Evolutionary conservation across 768 basidiomycete genomes (phyloP), one percentile per base, ranked within the genome.

Genomic region (Psilocybe tampanensis): DNA sequence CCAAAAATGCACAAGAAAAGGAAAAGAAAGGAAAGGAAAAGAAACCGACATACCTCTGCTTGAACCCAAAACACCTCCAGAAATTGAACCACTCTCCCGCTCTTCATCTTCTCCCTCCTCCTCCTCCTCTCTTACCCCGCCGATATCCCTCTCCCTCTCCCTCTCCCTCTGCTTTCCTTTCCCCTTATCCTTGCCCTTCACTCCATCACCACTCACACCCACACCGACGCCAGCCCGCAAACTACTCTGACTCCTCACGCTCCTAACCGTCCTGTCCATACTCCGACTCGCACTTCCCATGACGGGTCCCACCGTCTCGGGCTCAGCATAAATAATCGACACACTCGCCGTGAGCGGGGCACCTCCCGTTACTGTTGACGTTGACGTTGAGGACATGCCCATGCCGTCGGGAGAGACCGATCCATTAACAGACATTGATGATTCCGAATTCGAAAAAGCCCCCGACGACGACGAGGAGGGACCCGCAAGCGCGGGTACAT

Each of bases 311-410:
- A 44, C 52, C 45, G 33, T 22, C 41, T 61, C 60, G 1, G 60
- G 56, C 32, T 61, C 60, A 1, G 60, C 60, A 51, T 54, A 54
- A 13, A 61, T 52, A 13, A 57, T 36, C 4, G 56, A 57, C 0
- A 61, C 29, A 39, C 56, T 54, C 32, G 47, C 50, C 29, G 11
- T 34, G 23, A 52, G 18, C 2, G 49, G 21, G 2, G 48, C 26
- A 8, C 13, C 36, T 13, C 12, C 15, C n/a, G 36, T 4, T 39
- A n/a, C 12, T n/a, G 36, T 15, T 5, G 36, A 3, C 4, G 36
- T n/a, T 5, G 36, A 13, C 13, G 12, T 3, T 4, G 36, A 5
- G 36, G 36, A 39, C 29, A 9, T 29, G 29, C 29, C 29, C 29
- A 9, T 29, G 29, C 29, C 29, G 29, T 29, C 29, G 29, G 29